Conservation (phyloP, 495 filamentous ascomycete genomes). For the Letharia columbiana region DNA sequence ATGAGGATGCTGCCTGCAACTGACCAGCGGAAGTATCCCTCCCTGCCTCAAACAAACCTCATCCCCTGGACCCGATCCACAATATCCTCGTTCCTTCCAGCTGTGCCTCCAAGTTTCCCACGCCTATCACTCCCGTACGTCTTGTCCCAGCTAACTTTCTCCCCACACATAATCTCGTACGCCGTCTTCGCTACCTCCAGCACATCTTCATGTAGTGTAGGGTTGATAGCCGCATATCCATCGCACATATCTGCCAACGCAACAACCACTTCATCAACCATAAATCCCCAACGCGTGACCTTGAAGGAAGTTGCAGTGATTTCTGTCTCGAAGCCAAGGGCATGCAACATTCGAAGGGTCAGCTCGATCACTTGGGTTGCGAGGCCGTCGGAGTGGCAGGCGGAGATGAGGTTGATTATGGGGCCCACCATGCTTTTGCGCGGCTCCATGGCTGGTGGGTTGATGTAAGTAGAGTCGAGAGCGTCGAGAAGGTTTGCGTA, state of each 20-base stretch:
- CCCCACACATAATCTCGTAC: conserved; percentile 17
- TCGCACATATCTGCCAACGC: conserved; percentile 11
- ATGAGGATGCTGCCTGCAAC: not conserved
- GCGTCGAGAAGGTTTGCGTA: not conserved
- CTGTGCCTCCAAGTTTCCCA: not conserved
- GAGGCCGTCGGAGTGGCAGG: not conserved
- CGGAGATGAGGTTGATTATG: conserved; percentile 11
- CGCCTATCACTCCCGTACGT: not conserved
- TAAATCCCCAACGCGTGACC: conserved; percentile 13
- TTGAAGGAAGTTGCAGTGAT: not conserved
- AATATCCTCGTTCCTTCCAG: not conserved
- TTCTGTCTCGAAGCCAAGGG: conserved; percentile 12
- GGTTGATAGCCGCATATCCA: not conserved
- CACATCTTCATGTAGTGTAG: not conserved
- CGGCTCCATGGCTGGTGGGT: not conserved
- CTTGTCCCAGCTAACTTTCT: conserved; percentile 8
- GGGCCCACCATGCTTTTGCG: conserved; percentile 7
- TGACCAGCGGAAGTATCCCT: not conserved
- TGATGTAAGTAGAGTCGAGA: conserved; percentile 8
- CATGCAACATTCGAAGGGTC: not conserved
- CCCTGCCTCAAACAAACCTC: not conserved
- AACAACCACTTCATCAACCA: conserved; percentile 14
- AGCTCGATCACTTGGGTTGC: conserved; percentile 4
- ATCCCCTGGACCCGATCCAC: not conserved
- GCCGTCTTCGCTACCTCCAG: conserved; percentile 12